phyloP scores from a whole-genome alignment of 2,329 filamentous ascomycete genomes.

The Cytospora chrysosperma region DNA sequence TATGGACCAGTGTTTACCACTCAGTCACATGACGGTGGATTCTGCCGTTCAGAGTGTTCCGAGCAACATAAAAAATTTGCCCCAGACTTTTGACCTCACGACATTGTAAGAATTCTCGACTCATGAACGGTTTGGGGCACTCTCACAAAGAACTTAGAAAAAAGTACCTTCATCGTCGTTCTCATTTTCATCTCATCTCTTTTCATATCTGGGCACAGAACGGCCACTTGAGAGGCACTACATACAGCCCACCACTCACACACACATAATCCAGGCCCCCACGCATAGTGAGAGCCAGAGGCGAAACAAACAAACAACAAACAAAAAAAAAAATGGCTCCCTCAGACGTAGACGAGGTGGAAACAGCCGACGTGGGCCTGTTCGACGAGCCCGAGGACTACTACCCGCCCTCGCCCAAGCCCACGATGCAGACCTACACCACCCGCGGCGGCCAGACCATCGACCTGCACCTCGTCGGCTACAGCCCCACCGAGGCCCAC shows the following conservation, averaged over 20 bases:
- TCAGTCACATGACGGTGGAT: not conserved
- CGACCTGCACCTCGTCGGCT: slow-evolving; percentile 76
- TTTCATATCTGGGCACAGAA: not conserved
- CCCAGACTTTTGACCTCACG: not conserved
- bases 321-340: not conserved
- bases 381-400: slow-evolving; percentile 82
- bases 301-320: no score
- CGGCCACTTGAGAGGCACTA: not conserved
- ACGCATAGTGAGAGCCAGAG: no score
- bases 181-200: not conserved
- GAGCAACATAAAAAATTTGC: not conserved
- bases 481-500: slow-evolving; percentile 87
- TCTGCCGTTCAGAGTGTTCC: not conserved
- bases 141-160: not conserved
- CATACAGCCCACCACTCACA: not conserved
- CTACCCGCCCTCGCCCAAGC: slow-evolving; percentile 73
- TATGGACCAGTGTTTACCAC: no score
- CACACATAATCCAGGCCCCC: not conserved
- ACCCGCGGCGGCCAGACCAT: slow-evolving; percentile 65
- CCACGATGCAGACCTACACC: slow-evolving; percentile 70
- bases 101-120: not conserved
- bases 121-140: not conserved
- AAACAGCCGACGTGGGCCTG: slow-evolving; percentile 47
- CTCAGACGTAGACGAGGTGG: slow-evolving; percentile 29
- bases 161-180: not conserved